Evolutionary conservation across 225 moss, liverwort and hornwort species (phyloP).

Genomic region (Physcomitrellopsis africana): DNA sequence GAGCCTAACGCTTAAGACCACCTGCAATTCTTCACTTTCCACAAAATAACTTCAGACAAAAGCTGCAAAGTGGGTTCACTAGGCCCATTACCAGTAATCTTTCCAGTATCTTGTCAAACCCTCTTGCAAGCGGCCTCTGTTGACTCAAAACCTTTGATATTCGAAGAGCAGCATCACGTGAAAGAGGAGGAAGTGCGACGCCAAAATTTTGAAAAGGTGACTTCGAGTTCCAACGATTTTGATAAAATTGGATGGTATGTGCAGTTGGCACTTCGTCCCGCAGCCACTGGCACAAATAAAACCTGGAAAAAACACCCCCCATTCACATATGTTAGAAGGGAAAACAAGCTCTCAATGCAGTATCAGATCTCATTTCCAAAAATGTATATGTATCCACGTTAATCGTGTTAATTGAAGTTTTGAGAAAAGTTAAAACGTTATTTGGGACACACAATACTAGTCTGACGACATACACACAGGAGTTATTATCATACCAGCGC

Average conservation of each 20-base stretch:
- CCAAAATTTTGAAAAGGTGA: conserved; percentile 83
- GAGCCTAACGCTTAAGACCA: conserved; percentile 11
- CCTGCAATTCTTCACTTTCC: conserved; percentile 12
- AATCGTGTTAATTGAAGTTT: neutral
- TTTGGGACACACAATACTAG: conserved; percentile 1
- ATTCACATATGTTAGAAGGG: neutral
- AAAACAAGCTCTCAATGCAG: conserved; percentile 11
- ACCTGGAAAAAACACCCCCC: conserved; percentile 52
- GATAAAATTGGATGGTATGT: conserved; percentile 67
- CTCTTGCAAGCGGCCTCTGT: conserved; percentile 91
- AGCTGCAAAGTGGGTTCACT: conserved; percentile 15
- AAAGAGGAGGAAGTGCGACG: conserved; percentile 61
- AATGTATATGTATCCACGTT: neutral
- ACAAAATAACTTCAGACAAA: conserved; percentile 2
- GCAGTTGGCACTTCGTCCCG: conserved; percentile 76
- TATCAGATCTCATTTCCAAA: neutral
- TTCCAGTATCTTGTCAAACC: conserved; percentile 90
- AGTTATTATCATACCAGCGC: conserved; percentile 57
- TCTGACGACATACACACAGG: neutral
- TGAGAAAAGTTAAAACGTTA: neutral
- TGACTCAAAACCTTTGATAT: conserved; percentile 81
- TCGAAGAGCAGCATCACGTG: conserved; percentile 71
- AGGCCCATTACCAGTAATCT: conserved; percentile 68
- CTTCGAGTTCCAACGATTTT: conserved; percentile 70
- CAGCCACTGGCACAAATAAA: conserved; percentile 96